Evolutionary conservation across 345 rosid genomes (phyloP).

Genomic region (Camelina neglecta): DNA sequence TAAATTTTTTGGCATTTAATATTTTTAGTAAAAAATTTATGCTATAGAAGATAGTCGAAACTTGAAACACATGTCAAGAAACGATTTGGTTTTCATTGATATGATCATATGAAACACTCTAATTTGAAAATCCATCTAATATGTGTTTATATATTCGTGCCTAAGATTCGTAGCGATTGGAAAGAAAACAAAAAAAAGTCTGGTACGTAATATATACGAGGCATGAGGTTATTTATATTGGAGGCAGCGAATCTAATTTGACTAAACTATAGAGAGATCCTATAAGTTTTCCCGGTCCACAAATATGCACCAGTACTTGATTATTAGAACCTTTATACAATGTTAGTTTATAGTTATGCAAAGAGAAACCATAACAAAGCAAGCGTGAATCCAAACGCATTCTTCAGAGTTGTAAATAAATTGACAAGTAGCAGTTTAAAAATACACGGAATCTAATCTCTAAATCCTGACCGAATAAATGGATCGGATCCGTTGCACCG

Average conservation of each 20-base stretch:
- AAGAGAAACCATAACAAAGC: slow-evolving; percentile 6
- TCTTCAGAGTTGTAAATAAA: slow-evolving; percentile 22
- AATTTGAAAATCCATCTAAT: too few species aligned
- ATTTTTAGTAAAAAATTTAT: not conserved
- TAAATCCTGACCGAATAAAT: slow-evolving; percentile 22
- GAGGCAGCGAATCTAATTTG: not conserved
- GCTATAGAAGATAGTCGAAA: too few species aligned
- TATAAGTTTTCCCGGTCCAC: slow-evolving; percentile 1
- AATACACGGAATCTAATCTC: slow-evolving; percentile 33
- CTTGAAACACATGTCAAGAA: too few species aligned
- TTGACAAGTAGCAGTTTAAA: slow-evolving; percentile 22
- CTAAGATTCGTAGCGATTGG: slow-evolving; percentile 10
- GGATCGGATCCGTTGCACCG: slow-evolving; percentile 37
- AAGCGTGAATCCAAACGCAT: slow-evolving; percentile 15
- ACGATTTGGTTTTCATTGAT: too few species aligned
- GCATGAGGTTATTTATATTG: not conserved
- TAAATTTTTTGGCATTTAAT: not conserved
- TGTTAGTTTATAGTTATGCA: not conserved
- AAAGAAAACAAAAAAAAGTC: too few species aligned
- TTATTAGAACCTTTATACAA: not conserved
- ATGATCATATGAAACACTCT: too few species aligned
- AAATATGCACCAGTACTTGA: slow-evolving; percentile 1
- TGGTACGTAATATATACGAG: not conserved
- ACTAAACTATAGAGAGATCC: slow-evolving; percentile 15
- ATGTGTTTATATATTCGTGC: not conserved